A percentile compares a stretch with the other conserved stretches of the same genome.
phyloP scores from a whole-genome alignment of 116 monocot genomes.

The Trichopus zeylanicus region DNA sequence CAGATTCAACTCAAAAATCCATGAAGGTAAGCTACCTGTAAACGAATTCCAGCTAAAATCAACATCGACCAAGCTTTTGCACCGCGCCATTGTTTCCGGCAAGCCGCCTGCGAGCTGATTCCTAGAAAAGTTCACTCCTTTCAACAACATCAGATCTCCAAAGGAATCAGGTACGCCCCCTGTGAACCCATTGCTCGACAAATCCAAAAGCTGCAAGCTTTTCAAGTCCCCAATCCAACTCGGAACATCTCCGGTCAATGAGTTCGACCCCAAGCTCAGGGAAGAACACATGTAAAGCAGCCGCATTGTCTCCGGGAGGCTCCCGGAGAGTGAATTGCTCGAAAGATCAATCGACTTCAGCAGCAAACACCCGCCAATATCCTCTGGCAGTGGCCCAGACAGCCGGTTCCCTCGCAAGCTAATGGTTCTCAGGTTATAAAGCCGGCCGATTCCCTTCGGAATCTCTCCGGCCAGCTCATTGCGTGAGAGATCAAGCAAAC shows the following conservation, averaged over 20 bases:
- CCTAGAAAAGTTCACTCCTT: constrained; percentile 37
- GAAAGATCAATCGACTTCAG: constrained; percentile 41
- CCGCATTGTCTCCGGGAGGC: constrained; percentile 36
- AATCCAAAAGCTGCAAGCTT: constrained; percentile 33
- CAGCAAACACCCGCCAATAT: constrained; percentile 29
- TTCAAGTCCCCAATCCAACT: constrained; percentile 52
- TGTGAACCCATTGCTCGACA: constrained; percentile 46
- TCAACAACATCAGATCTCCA: constrained; percentile 32
- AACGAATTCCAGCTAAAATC: constrained; percentile 59
- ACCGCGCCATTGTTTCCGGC: constrained; percentile 46
- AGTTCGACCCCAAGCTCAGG: constrained; percentile 33
- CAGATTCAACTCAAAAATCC: constrained; percentile 51
- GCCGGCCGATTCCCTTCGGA: constrained; percentile 24
- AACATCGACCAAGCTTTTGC: constrained; percentile 23
- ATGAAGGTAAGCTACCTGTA: constrained; percentile 51
- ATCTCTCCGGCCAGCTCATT: constrained; percentile 42
- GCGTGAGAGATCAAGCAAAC: constrained; percentile 42
- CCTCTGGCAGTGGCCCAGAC: constrained; percentile 32
- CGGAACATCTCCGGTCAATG: constrained; percentile 47
- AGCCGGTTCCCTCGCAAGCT: constrained; percentile 30
- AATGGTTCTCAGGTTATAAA: constrained; percentile 27
- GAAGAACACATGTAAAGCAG: constrained; percentile 28
- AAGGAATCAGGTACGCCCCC: constrained; percentile 47
- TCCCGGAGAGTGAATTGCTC: constrained; percentile 37
- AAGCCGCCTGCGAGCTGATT: constrained; percentile 47